These are phyloP conservation scores for Tricholoma matsutake DNA, from an alignment of 768 basidiomycete genomes.

Conservation along the genomic window DNA sequence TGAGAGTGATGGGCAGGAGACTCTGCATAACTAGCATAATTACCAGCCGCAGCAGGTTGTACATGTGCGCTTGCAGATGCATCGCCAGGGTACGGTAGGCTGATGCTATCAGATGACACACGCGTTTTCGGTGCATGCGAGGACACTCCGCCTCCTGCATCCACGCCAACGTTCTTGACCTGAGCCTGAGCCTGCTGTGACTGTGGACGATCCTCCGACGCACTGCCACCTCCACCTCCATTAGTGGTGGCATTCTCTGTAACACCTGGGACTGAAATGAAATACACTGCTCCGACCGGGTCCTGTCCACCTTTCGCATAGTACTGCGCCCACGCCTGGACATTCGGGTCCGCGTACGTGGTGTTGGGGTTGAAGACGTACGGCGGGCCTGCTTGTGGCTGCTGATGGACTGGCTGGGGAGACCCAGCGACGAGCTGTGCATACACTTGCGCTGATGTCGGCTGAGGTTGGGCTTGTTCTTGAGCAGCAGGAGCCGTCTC, in stretches of 20 bases:
- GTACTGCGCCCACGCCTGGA: slow-evolving; percentile 85
- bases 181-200: slow-evolving; percentile 17
- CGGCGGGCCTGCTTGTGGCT: slow-evolving; percentile 39
- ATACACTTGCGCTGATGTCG: slow-evolving; percentile 3
- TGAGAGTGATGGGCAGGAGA: slow-evolving; percentile 8
- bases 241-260: slow-evolving; percentile 34
- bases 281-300: slow-evolving; percentile 74
- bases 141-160: slow-evolving; percentile 8
- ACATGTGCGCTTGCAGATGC: background rate
- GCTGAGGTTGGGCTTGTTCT: slow-evolving; percentile 16
- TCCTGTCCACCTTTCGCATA: slow-evolving; percentile 80
- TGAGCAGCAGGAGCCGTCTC: slow-evolving; percentile 13
- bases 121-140: slow-evolving; percentile 3
- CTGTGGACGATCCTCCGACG: slow-evolving; percentile 3
- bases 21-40: slow-evolving; percentile 9
- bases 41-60: slow-evolving; percentile 1
- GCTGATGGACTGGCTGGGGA: slow-evolving; percentile 26
- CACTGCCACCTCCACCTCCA: background rate
- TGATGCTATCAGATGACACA: background rate
- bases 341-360: slow-evolving; percentile 75
- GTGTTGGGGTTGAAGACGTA: slow-evolving; percentile 60
- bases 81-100: slow-evolving; percentile 20
- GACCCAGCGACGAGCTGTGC: slow-evolving; percentile 19
- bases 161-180: slow-evolving; percentile 1
- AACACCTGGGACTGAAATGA: slow-evolving; percentile 73